Evolutionary conservation across 1,139 yeast species (phyloP), one percentile per base, ranked within the genome.

Genomic region (Debaryomyces subglobosus): DNA sequence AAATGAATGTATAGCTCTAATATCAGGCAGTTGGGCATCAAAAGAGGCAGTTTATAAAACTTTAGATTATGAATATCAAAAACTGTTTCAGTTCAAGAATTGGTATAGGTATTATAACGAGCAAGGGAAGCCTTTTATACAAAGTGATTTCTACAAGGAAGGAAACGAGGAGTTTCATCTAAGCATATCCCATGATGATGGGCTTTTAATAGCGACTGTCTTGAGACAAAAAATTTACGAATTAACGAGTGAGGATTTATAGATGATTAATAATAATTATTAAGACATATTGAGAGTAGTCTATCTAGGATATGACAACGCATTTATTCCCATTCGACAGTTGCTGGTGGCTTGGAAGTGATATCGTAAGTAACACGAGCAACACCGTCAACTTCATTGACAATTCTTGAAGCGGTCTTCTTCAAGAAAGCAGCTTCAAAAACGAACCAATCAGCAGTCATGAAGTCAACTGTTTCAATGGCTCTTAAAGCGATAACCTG

Each of bases 391-490:
- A 94, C 99, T 77, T 94, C 99, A 72, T 95, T 95, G 61, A 94
- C 98, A 56, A 94, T 95, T 81, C 99, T 86, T 48, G 96, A 84
- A 50, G 97, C 92, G 52, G 92, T 98, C 56, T 77, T 84, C 82
- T 92, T 94, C 72, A 94, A 82, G 85, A 94, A 94, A 46, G 84
- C 73, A 58, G 95, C 96, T 63, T 92, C 98, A 65, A 94, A 94
- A 58, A 89, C 89, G 71, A 77, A 94, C 99, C 99, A 95, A 73
- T 95, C 99, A 56, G 99, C 99, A 61, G 99, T 94, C 99, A 94
- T 94, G 81, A 95, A 94, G 76, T 94, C 99, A 53, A 85, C 82
- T 49, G 99, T 95, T 77, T 92, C 98, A 61, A 94, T 90, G 59
- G 99, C 99, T 76, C 99, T 86, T 67, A 94, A 82, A 40, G 99